Conservation (phyloP, 129 eudicot species). For the Pittosporum tobira region DNA sequence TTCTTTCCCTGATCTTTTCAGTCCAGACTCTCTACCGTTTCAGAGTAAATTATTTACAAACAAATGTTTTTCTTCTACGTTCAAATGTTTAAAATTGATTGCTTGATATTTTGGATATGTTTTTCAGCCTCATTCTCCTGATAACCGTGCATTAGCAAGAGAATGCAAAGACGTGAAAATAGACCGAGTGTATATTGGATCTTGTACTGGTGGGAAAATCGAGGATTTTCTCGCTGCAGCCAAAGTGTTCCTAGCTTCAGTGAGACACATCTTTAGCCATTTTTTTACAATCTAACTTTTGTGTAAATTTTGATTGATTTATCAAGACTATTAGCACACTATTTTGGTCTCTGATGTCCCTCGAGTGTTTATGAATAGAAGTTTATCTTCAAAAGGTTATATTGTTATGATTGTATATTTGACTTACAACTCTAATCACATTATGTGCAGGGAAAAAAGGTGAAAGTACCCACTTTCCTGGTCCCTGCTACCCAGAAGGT, state of each 20-base stretch:
- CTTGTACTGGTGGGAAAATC: slow-evolving; percentile 98
- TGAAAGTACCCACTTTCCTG: slow-evolving; percentile 93
- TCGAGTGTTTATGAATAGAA: background rate
- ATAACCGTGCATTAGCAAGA: slow-evolving; percentile 90
- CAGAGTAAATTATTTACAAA: background rate
- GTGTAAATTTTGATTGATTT: background rate
- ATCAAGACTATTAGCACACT: no score
- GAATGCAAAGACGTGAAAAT: slow-evolving; percentile 96
- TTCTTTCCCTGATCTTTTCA: background rate
- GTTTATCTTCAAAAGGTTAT: background rate
- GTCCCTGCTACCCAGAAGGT: slow-evolving; percentile 99
- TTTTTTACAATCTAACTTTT: background rate
- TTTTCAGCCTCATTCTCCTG: slow-evolving; percentile 97
- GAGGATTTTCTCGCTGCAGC: slow-evolving; percentile 97
- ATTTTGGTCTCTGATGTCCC: no score
- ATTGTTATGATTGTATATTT: background rate
- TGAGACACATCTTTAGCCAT: slow-evolving; percentile 27
- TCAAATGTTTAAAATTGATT: background rate
- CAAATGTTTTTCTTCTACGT: background rate
- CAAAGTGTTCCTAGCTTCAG: slow-evolving; percentile 84
- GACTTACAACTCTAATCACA: background rate
- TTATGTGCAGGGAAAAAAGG: slow-evolving; percentile 73
- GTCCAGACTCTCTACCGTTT: background rate
- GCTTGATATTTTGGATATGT: background rate
- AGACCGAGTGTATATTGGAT: slow-evolving; percentile 96